Evolutionary conservation across 2,329 filamentous ascomycete genomes (phyloP).

Genomic region (Colletotrichum graminicola): DNA sequence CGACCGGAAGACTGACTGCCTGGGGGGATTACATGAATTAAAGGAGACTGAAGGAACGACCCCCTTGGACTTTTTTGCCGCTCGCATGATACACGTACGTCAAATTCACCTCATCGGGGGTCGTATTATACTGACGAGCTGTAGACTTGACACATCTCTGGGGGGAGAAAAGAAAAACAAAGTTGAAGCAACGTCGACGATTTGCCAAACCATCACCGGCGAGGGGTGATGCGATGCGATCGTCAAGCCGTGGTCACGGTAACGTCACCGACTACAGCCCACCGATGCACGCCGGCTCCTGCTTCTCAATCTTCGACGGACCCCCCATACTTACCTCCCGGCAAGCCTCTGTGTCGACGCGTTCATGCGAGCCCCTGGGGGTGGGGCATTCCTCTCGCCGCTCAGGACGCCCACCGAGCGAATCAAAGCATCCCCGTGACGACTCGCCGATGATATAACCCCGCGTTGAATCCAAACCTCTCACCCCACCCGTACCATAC

Average conservation of each 20-base stretch:
- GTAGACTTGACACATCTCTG: not conserved
- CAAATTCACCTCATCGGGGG: not conserved
- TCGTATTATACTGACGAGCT: not conserved
- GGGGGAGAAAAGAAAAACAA: not conserved
- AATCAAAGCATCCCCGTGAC: not conserved
- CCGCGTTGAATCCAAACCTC: too few species aligned
- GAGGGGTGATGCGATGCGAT: not conserved
- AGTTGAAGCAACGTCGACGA: not conserved
- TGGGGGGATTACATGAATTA: not conserved
- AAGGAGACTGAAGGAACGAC: not conserved
- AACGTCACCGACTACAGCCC: not conserved
- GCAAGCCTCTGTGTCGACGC: not conserved
- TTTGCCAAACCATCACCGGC: not conserved
- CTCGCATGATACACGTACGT: slow-evolving; percentile 3
- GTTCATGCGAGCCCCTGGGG: not conserved
- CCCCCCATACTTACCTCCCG: not conserved
- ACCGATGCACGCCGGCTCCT: not conserved
- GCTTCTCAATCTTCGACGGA: not conserved
- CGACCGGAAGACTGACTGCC: not conserved
- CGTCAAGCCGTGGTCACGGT: not conserved
- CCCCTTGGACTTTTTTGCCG: not conserved
- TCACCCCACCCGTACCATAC: not conserved
- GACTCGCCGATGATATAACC: not conserved
- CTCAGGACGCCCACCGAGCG: not conserved
- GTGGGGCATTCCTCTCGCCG: not conserved